Evolutionary conservation across 1,284 basidiomycete species (phyloP), one percentile per base, ranked within the genome.

Genomic region (Cryptococcus sp.): DNA sequence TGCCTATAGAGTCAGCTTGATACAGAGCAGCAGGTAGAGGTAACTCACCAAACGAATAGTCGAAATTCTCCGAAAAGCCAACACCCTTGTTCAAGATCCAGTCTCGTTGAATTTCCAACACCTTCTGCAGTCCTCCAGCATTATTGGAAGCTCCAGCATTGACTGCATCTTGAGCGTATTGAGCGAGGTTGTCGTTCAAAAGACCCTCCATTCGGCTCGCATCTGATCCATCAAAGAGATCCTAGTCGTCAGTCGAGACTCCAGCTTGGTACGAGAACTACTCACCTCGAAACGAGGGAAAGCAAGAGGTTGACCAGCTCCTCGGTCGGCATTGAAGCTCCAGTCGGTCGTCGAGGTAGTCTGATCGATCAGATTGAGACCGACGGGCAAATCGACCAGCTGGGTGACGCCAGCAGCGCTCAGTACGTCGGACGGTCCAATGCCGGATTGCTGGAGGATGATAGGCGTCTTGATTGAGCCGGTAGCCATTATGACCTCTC

Each of bases 391-490:
- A 42, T 69, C 58, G 37, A 75, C 56, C 9, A 50, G 51, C 24
- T 56, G 56, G 5, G 47, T 43, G 9, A 75, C 63, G 14, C 71
- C 68, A 4, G 67, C 64, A 16, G 55, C 34, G 18, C 52, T 18
- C 12, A 76, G 65, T 14, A 74, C 59, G 2, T 48, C 16, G 5
- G 54, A 26, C 11, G 68, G 65, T 1, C 75, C 76, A 23, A 77
- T 69, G 21, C 76, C 76, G 2, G 65, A 69, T 11, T 69, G 68
- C 58, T 77, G 74, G 2, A 77, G 67, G 19, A 77, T 59, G 16
- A 68, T 55, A 0, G 76, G 76, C 1, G 71, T 71, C 56, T 69
- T 68, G 59, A 76, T 69, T 1, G 74, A 57, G 0, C 76, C 76
- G 0, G 74, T 62, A 1, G 75, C 68, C 11, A 76, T 52, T 53